Conservation (phyloP, 208 protist species). For the Herpetomonas tarakana region DNA sequence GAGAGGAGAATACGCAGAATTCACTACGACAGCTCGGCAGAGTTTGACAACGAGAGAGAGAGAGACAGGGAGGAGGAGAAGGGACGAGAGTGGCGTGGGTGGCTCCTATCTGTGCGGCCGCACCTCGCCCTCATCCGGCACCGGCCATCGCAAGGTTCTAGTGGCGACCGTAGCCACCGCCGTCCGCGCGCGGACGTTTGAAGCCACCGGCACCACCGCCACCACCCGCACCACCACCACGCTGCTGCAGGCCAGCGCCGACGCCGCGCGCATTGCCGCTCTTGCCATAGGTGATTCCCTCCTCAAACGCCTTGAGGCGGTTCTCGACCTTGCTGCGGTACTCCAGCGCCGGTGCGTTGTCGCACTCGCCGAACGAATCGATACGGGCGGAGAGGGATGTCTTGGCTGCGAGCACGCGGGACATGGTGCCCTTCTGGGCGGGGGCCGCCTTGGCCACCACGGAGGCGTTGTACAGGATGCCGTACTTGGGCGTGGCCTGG, state of each 20-base stretch:
- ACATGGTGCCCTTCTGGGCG: conserved; percentile 96
- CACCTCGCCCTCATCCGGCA: too few species aligned
- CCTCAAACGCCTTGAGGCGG: conserved; percentile 88
- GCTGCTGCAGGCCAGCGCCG: conserved; percentile 65
- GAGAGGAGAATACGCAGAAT: background rate
- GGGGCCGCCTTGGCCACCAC: conserved; percentile 93
- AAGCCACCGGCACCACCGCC: conserved; percentile 24
- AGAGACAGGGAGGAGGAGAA: conserved; percentile 2
- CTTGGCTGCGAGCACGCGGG: conserved; percentile 97
- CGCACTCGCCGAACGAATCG: conserved; percentile 97
- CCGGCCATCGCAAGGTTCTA: too few species aligned
- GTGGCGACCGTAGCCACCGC: conserved; percentile 51
- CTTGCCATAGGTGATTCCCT: conserved; percentile 84
- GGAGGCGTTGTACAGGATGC: conserved; percentile 98
- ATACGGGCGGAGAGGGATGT: conserved; percentile 96
- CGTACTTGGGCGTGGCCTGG: conserved; percentile 99
- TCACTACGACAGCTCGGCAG: background rate
- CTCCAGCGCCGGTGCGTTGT: conserved; percentile 83
- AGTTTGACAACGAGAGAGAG: background rate
- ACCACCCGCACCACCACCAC: conserved; percentile 22
- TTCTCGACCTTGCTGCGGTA: conserved; percentile 90
- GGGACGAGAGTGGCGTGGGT: conserved; percentile 1
- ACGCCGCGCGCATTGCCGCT: conserved; percentile 84
- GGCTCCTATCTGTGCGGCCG: background rate
- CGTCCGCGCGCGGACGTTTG: conserved; percentile 37